Percentiles rank a stretch among this genome's conserved stretches.
Conservation (phyloP, 129 eudicot species). For the Centrapalus pauciflorus region DNA sequence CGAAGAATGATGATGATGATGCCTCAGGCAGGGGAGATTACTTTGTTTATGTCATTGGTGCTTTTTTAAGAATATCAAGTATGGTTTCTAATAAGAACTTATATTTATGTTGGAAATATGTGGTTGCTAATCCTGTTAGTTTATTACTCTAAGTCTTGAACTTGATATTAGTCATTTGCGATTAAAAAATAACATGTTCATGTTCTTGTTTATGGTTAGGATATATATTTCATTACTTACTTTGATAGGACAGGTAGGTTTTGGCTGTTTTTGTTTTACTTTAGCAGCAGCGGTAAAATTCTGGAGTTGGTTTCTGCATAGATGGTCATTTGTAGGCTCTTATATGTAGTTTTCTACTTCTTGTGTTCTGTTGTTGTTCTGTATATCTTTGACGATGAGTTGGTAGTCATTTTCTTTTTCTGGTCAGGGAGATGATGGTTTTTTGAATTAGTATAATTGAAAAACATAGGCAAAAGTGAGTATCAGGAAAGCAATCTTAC, state of each 20-base stretch:
- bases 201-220: constrained; percentile 12
- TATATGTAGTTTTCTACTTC: no score
- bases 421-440: no score
- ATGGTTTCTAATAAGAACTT: constrained; percentile 20
- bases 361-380: no score
- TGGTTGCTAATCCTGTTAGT: not conserved
- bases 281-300: not conserved
- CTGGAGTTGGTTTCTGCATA: not conserved
- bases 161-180: constrained; percentile 20
- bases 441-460: no score
- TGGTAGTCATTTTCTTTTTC: no score
- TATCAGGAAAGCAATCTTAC: no score
- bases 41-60: not conserved
- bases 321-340: not conserved
- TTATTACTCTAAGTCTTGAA: constrained; percentile 11
- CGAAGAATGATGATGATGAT: constrained; percentile 7
- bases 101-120: constrained; percentile 13
- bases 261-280: not conserved
- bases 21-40: not conserved
- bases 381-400: no score
- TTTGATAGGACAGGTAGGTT: not conserved
- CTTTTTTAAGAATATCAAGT: constrained; percentile 2
- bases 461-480: no score
- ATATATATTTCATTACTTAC: not conserved
- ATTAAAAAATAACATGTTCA: constrained; percentile 10